Evolutionary conservation across 495 filamentous ascomycete genomes (phyloP).

Genomic region (Hypoxylon rickii): DNA sequence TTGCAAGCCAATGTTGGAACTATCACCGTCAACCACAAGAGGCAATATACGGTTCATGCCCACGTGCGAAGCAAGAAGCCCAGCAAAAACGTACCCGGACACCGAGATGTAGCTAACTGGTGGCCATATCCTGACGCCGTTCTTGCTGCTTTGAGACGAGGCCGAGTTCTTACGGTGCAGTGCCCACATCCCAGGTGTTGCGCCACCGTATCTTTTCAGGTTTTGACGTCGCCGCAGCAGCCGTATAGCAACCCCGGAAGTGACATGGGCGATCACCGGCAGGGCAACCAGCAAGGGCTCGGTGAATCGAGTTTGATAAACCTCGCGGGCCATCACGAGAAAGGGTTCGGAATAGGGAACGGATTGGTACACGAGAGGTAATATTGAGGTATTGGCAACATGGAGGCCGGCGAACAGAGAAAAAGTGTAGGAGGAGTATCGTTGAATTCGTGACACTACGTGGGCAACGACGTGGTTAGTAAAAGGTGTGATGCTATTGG

Average conservation of each 20-base stretch:
- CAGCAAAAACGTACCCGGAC: constrained; percentile 69
- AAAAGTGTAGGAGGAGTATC: constrained; percentile 87
- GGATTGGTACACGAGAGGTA: constrained; percentile 64
- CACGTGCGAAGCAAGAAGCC: constrained; percentile 68
- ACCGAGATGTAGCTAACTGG: constrained; percentile 64
- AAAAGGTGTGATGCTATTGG: constrained; percentile 12
- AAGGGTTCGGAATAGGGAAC: constrained; percentile 62
- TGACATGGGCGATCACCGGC: constrained; percentile 61
- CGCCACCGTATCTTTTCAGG: constrained; percentile 68
- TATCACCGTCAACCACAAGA: constrained; percentile 76
- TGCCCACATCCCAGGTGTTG: constrained; percentile 46
- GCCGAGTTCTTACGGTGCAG: constrained; percentile 29
- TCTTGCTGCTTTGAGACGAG: constrained; percentile 29
- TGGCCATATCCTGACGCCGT: constrained; percentile 63
- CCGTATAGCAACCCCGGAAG: constrained; percentile 74
- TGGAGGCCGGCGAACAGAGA: constrained; percentile 77
- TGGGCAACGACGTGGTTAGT: not conserved
- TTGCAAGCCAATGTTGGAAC: constrained; percentile 75
- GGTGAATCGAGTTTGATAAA: constrained; percentile 80
- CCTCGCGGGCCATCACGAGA: constrained; percentile 67
- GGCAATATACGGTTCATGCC: constrained; percentile 75
- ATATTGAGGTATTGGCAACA: constrained; percentile 76
- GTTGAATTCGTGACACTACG: constrained; percentile 77
- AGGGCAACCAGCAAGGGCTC: constrained; percentile 67
- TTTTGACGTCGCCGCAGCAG: constrained; percentile 70